These are phyloP conservation scores for Fusarium nisikadoi DNA, from an alignment of 2,329 filamentous ascomycete genomes.

Conservation along the genomic window DNA sequence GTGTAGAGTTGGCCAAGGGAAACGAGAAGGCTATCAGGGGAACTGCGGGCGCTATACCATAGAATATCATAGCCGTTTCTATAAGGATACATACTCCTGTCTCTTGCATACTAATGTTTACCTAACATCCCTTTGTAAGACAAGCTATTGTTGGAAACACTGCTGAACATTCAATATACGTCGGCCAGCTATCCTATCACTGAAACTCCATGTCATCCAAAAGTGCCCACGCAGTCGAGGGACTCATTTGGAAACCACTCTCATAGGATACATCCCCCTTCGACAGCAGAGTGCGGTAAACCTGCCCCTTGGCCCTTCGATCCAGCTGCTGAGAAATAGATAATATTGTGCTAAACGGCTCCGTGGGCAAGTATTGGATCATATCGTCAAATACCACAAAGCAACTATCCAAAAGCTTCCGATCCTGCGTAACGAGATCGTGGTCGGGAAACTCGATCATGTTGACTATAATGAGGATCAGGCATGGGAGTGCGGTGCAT, in stretches of 20 bases:
- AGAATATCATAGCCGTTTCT: not conserved
- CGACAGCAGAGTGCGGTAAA: not conserved
- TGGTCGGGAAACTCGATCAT: slow-evolving; percentile 37
- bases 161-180: too few species aligned
- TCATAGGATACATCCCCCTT: not conserved
- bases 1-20: not conserved
- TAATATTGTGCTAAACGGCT: slow-evolving; percentile 19
- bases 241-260: slow-evolving; percentile 3
- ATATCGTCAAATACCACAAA: slow-evolving; percentile 1
- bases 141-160: not conserved
- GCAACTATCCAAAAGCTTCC: slow-evolving; percentile 14
- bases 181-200: not conserved
- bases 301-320: slow-evolving; percentile 29
- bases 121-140: too few species aligned
- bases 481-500: slow-evolving; percentile 26
- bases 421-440: not conserved
- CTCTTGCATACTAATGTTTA: not conserved
- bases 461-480: slow-evolving; percentile 34
- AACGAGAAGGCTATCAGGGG: slow-evolving; percentile 15
- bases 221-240: slow-evolving; percentile 15
- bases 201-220: slow-evolving; percentile 29
- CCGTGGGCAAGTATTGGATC: not conserved
- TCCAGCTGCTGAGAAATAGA: slow-evolving; percentile 24
- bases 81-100: accelerated
- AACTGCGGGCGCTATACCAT: slow-evolving; percentile 9